A percentile compares a stretch with the other conserved stretches of the same genome.
These are phyloP conservation scores for Ceratocystis harringtonii DNA, from an alignment of 2,329 filamentous ascomycete species.

Conservation along the genomic window DNA sequence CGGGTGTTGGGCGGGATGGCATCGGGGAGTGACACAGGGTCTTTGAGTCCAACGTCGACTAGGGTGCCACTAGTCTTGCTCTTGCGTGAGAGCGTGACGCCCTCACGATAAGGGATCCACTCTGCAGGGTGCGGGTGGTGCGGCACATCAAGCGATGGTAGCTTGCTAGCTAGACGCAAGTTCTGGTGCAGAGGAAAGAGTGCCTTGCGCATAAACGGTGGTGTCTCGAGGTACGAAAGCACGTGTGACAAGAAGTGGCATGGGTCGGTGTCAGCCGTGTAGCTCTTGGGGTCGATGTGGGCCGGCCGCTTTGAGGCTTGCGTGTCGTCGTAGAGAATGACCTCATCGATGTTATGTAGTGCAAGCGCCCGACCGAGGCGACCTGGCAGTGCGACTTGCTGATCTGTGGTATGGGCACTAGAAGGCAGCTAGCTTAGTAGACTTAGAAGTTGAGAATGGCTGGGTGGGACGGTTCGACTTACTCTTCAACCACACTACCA, in stretches of 20 bases:
- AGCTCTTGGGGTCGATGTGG: slow-evolving; percentile 35
- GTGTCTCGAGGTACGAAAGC: slow-evolving; percentile 68
- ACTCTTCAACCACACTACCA: slow-evolving; percentile 65
- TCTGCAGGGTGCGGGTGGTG: slow-evolving; percentile 65
- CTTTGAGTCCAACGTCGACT: slow-evolving; percentile 43
- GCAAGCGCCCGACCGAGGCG: slow-evolving; percentile 67
- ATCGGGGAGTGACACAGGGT: slow-evolving; percentile 40
- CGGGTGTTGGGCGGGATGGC: slow-evolving; percentile 55
- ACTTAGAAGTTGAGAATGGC: neutral
- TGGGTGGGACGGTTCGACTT: slow-evolving; percentile 21
- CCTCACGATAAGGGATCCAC: slow-evolving; percentile 68
- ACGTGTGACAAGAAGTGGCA: slow-evolving; percentile 68
- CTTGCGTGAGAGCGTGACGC: slow-evolving; percentile 39
- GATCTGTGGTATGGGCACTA: slow-evolving; percentile 58
- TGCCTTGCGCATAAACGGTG: slow-evolving; percentile 61
- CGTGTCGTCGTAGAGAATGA: slow-evolving; percentile 66
- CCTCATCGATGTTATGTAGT: slow-evolving; percentile 72
- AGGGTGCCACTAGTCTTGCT: slow-evolving; percentile 35
- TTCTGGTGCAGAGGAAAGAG: slow-evolving; percentile 71
- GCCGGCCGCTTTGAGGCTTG: slow-evolving; percentile 32
- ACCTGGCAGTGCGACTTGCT: slow-evolving; percentile 57
- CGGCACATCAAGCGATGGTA: slow-evolving; percentile 71
- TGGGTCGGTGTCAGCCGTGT: slow-evolving; percentile 59
- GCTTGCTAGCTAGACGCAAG: slow-evolving; percentile 52
- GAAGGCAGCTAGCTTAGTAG: slow-evolving; percentile 10